phyloP scores from a whole-genome alignment of 306 rosid genomes.

The Vigna mungo region DNA sequence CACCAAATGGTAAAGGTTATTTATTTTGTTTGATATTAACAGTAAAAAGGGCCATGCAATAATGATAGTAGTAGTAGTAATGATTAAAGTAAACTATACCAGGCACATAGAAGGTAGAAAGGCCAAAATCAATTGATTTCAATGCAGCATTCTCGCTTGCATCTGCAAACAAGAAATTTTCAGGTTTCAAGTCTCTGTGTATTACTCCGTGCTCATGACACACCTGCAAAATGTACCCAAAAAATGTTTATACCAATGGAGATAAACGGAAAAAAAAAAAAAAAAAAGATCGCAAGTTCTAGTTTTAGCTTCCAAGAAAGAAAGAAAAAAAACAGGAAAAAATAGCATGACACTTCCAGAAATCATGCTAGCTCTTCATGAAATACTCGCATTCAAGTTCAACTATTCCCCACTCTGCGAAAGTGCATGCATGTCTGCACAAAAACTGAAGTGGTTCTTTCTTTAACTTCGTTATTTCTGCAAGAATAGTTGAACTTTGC shows the following conservation, averaged over 20 bases:
- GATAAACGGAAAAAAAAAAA: neutral
- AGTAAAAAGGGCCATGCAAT: neutral
- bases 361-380: neutral
- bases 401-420: neutral
- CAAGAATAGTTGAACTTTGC: too few relatives aligned
- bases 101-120: slow-evolving; percentile 69
- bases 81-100: slow-evolving; percentile 55
- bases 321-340: neutral
- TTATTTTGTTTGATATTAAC: neutral
- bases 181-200: slow-evolving; percentile 93
- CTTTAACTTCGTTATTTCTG: too few relatives aligned
- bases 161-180: slow-evolving; percentile 86
- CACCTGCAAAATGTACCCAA: slow-evolving; percentile 56
- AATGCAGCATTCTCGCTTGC: slow-evolving; percentile 60
- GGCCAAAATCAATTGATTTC: slow-evolving; percentile 95
- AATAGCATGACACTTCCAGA: neutral
- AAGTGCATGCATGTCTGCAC: neutral
- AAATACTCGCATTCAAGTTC: neutral
- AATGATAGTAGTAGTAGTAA: neutral
- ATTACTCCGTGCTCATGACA: slow-evolving; percentile 90
- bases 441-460: too few relatives aligned
- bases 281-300: neutral
- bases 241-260: neutral
- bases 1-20: slow-evolving; percentile 3
- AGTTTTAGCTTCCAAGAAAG: neutral